Base-by-base conservation (phyloP, 2,329 filamentous ascomycete genomes). In the Cadophora sp. region DNA sequence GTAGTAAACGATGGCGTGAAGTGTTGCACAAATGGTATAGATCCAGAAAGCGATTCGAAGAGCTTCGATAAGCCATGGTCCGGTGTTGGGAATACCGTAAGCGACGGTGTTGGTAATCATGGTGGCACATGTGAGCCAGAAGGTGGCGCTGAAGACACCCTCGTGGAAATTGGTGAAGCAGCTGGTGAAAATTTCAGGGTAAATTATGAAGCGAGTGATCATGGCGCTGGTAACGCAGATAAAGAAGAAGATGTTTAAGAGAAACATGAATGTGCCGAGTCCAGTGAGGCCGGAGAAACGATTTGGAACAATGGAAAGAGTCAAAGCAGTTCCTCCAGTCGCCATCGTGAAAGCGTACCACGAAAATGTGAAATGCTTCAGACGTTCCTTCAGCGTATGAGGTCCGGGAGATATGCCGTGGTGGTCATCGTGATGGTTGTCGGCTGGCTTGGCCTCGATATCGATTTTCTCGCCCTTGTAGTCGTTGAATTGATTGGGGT, bases 301-400 rank as follows among this genome's bases (percentile, higher is more conserved):
- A 73, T 88, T 86, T 12, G 91, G 91, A 56, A 89, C 86, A 4
- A 85, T 84, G 55, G 83, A 83, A 53, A 94, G 83, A 22, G 93
- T 84, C 7, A 90, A 80, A 0, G 91, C 87, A 0, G 94, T 78
- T 0, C 91, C 91, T 59, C 91, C 91, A 0, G 91, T 92, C 63
- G 89, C 91, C 91, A 93, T 93, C 2, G 90, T 90, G 40, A 88
- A 82, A 3, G 90, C 92, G 79, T 90, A 94, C 91, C 91, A 92
- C 5, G 72, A 68, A 16, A 70, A 74, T 26, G 74, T 76, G 43
- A 74, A 75, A 51, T 74, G 72, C 62, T 73, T 70, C 7, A 74
- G 56, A 26, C 73, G 68, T 46, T 68, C 71, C 51, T 63, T 71
- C 31, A 68, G 43, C 8, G 65, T 64, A 11, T 72, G 62, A 31